Evolutionary conservation across 371 early-diverging fungal species (phyloP).

Genomic region (Smittium culicis): DNA sequence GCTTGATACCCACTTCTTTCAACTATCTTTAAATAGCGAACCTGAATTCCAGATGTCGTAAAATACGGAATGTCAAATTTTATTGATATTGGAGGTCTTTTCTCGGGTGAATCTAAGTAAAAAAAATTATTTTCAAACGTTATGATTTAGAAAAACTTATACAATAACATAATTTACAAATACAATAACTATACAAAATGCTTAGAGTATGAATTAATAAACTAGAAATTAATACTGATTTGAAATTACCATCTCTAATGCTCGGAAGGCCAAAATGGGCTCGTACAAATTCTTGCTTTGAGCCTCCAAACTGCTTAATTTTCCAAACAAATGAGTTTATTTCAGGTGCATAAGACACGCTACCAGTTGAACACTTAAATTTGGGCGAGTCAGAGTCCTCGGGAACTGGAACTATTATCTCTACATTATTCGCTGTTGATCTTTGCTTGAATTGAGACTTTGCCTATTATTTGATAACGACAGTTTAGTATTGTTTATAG

Average conservation of each 20-base stretch:
- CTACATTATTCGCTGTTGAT: slow-evolving; percentile 94
- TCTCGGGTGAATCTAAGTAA: slow-evolving; percentile 68
- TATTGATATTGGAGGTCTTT: slow-evolving; percentile 88
- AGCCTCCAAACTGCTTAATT: slow-evolving; percentile 95
- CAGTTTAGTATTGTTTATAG: neutral
- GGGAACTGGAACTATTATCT: slow-evolving; percentile 92
- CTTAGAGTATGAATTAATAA: neutral
- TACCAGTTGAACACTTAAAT: slow-evolving; percentile 83
- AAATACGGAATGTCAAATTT: slow-evolving; percentile 98
- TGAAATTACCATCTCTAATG: slow-evolving; percentile 37
- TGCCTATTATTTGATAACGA: slow-evolving; percentile 43
- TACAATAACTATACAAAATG: neutral
- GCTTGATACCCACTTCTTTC: slow-evolving; percentile 97
- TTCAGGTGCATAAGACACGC: slow-evolving; percentile 89
- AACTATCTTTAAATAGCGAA: slow-evolving; percentile 95
- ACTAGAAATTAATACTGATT: neutral
- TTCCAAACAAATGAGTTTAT: slow-evolving; percentile 90
- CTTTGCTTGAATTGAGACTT: slow-evolving; percentile 92
- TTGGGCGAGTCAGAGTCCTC: slow-evolving; percentile 94
- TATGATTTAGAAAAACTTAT: no score
- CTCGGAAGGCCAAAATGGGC: slow-evolving; percentile 95
- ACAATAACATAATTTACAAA: neutral
- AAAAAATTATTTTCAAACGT: no score
- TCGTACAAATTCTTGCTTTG: slow-evolving; percentile 86
- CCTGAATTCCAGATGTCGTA: slow-evolving; percentile 94